Evolutionary conservation across 805 yeast species (phyloP), one percentile per base, ranked within the genome.

Genomic region (Nakazawaea ambrosiae): DNA sequence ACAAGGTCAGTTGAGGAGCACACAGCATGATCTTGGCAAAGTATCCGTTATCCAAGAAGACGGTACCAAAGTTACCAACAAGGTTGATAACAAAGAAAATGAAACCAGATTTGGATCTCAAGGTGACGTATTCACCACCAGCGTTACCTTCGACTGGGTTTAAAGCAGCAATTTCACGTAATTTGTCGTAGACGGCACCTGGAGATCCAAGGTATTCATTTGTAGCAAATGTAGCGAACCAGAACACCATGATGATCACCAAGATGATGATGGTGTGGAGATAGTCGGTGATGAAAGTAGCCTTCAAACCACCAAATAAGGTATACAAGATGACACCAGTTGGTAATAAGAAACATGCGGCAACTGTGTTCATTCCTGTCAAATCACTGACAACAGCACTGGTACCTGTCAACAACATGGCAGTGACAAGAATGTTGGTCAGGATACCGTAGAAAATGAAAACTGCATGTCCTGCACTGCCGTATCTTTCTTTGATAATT

Each of bases 361-460:
- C 97, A 27, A 78, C 81, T 3, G 81, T 72, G 56, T 81, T 66
- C 70, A 68, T 67, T 1, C 96, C 96, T 2, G 96, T 87, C 45
- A 89, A 66, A 49, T 81, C 82, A 45, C 61, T 68, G 39, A 88
- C 78, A 5, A 86, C 83, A 1, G 95, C 92, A 31, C 94, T 78
- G 24, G 95, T 96, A 43, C 96, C 96, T 4, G 95, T 81, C 36
- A 89, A 65, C 31, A 89, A 69, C 96, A 87, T 87, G 3, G 94
- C 95, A 22, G 95, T 86, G 41, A 89, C 97, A 44, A 89, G 67
- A 43, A 89, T 76, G 55, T 89, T 89, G 25, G 96, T 86, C 5
- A 89, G 89, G 38, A 86, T 61, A 1, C 92, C 96, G 63, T 84
- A 88, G 56, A 81, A 79, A 55, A 84, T 65, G 56, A 66, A 83